Conservation (phyloP, 1,284 basidiomycete genomes). For the Xanthoconium separans region DNA sequence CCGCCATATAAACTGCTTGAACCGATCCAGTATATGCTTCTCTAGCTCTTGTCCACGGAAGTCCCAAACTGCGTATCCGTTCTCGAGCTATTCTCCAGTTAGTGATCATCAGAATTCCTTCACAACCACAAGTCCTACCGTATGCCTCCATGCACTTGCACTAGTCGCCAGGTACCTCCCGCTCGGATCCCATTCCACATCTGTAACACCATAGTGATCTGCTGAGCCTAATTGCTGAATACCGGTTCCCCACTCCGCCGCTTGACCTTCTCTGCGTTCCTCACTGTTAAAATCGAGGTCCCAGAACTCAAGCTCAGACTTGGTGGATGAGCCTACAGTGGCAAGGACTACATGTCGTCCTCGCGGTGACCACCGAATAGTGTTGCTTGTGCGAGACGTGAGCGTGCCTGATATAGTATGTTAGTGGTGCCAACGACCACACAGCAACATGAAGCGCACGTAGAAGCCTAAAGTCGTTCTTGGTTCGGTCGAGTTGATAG, state of each 20-base stretch:
- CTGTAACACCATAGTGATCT: conserved; percentile 99
- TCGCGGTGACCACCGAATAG: conserved; percentile 96
- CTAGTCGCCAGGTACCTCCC: conserved; percentile 93
- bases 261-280: conserved; percentile 66
- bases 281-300: conserved; percentile 91
- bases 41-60: conserved; percentile 93
- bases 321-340: conserved; percentile 91
- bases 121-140: conserved; percentile 46
- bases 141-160: conserved; percentile 94
- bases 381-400: conserved; percentile 88
- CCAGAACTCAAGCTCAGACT: conserved; percentile 99
- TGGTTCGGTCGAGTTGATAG: conserved; percentile 90
- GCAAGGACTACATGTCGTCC: conserved; percentile 96
- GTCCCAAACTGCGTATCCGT: conserved; percentile 97
- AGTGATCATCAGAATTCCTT: conserved; percentile 6
- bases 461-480: conserved; percentile 93
- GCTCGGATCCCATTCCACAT: conserved; percentile 98
- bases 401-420: conserved; percentile 59
- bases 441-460: conserved; percentile 47
- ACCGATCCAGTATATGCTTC: conserved; percentile 89
- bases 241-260: conserved; percentile 78
- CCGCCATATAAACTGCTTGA: conserved; percentile 99
- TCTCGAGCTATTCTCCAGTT: conserved; percentile 70
- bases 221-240: conserved; percentile 86
- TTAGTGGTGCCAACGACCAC: conserved; percentile 4